Percentiles rank a stretch among this genome's conserved stretches.
These are phyloP conservation scores for Elaeis guineensis DNA, from an alignment of 176 grass and related monocot genomes.

Conservation along the genomic window DNA sequence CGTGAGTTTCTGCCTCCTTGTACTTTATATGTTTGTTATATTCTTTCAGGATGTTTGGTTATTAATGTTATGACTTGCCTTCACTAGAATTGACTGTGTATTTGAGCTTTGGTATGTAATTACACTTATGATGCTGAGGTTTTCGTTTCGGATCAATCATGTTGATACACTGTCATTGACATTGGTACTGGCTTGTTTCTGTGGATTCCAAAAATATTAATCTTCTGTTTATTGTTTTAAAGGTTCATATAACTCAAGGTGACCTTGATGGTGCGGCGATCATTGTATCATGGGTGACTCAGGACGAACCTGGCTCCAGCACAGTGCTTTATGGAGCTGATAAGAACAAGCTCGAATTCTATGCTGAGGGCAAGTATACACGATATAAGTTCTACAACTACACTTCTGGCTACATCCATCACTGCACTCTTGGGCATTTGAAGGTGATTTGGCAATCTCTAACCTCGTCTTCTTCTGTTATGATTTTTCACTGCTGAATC, in stretches of 20 bases:
- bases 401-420: constrained; percentile 20
- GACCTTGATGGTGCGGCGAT: constrained; percentile 58
- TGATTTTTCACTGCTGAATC: too few species aligned
- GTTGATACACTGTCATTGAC: too few species aligned
- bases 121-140: too few species aligned
- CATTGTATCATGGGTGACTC: constrained; percentile 87
- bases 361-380: constrained; percentile 35
- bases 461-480: neutral
- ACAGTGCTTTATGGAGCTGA: constrained; percentile 55
- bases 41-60: too few species aligned
- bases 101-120: too few species aligned
- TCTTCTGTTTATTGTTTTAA: constrained; percentile 13
- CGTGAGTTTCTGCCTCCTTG: too few species aligned
- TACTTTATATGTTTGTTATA: too few species aligned
- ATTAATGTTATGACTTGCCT: too few species aligned
- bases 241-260: constrained; percentile 98
- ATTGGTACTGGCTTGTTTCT: too few species aligned
- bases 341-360: constrained; percentile 40
- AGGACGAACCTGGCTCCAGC: constrained; percentile 58
- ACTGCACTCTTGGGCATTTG: constrained; percentile 7
- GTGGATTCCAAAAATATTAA: neutral
- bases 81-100: too few species aligned
- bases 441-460: neutral
- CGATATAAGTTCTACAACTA: constrained; percentile 55
- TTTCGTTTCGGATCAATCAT: too few species aligned